phyloP scores from a whole-genome alignment of 768 basidiomycete species.

The Cubamyces lactineus region DNA sequence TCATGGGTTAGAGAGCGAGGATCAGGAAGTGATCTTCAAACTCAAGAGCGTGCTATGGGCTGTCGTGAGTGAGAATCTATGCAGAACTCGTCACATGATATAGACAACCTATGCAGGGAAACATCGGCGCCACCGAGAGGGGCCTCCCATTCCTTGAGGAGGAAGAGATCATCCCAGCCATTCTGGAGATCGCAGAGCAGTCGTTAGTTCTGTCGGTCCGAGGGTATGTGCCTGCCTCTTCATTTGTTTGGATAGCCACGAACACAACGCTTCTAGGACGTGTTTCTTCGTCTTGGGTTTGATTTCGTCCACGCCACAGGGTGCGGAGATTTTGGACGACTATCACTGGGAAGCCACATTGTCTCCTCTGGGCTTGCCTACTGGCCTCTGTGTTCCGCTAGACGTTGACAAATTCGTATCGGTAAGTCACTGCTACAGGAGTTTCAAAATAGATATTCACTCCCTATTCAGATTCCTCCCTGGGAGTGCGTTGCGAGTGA shows the following conservation, averaged over 20 bases:
- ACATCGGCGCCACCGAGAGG: constrained; percentile 87
- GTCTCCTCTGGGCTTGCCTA: constrained; percentile 83
- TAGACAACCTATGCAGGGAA: constrained; percentile 60
- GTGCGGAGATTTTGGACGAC: constrained; percentile 91
- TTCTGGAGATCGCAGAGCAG: constrained; percentile 89
- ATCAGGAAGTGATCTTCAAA: constrained; percentile 82
- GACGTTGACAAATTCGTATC: constrained; percentile 80
- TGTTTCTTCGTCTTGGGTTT: constrained; percentile 96
- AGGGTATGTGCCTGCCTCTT: constrained; percentile 61
- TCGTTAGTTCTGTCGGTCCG: constrained; percentile 89
- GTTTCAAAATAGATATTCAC: not conserved
- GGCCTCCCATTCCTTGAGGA: constrained; percentile 96
- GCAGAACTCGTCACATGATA: not conserved
- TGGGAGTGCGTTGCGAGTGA: constrained; percentile 52
- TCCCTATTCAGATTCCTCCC: constrained; percentile 60
- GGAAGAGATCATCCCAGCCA: constrained; percentile 88
- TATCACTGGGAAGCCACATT: constrained; percentile 92
- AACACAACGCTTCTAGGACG: constrained; percentile 58
- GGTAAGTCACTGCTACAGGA: constrained; percentile 47
- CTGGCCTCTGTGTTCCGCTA: constrained; percentile 89
- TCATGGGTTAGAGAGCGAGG: constrained; percentile 83
- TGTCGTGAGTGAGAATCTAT: constrained; percentile 70
- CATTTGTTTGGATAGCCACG: not conserved
- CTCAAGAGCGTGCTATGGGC: constrained; percentile 97
- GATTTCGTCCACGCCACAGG: constrained; percentile 88